Conservation (phyloP, 257 asterid species). For the Nicotiana knightiana region DNA sequence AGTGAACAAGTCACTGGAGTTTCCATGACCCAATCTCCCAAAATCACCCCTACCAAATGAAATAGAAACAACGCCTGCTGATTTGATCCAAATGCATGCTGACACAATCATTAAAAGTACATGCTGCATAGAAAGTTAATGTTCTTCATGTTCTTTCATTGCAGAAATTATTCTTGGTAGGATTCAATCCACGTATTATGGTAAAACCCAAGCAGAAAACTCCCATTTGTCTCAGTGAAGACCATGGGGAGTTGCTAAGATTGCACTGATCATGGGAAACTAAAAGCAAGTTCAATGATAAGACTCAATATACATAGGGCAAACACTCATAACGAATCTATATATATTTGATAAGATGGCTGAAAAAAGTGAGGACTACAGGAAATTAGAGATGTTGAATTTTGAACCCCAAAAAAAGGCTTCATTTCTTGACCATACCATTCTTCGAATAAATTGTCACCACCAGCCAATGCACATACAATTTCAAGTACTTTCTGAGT, state of each 20-base stretch:
- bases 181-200: not conserved
- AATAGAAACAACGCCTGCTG: not conserved
- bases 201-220: not conserved
- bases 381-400: not conserved
- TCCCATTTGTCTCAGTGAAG: not conserved
- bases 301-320: not conserved
- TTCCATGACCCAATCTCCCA: conserved; percentile 98
- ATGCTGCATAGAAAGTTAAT: not conserved
- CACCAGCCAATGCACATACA: not conserved
- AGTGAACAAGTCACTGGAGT: conserved; percentile 86
- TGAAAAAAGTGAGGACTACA: not conserved
- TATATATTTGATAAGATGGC: not conserved
- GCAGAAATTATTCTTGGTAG: not conserved
- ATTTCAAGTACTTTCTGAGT: not conserved
- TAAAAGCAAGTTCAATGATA: not conserved
- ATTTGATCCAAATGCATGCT: not conserved
- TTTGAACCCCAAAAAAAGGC: not conserved
- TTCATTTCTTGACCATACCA: not conserved
- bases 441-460: not conserved
- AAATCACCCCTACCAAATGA: conserved; percentile 82
- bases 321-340: not conserved
- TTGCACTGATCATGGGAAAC: not conserved
- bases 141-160: not conserved
- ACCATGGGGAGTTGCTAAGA: not conserved
- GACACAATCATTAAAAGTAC: not conserved